Evolutionary conservation across 208 protist genomes (phyloP).

Genomic region (Acanthamoeba lenticulata): DNA sequence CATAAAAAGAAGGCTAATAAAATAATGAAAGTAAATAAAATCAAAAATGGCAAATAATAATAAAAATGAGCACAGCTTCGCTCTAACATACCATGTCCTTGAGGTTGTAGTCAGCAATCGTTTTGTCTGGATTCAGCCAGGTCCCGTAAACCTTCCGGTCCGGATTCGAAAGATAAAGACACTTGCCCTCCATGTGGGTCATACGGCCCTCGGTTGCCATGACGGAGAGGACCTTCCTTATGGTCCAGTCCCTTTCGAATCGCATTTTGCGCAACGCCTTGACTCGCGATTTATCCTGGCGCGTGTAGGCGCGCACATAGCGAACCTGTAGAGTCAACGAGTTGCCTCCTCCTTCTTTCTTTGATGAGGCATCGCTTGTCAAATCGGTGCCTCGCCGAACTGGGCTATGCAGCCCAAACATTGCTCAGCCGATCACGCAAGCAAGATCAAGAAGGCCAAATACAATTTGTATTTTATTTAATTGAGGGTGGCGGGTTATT

Average conservation of each 20-base stretch:
- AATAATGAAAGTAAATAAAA: neutral
- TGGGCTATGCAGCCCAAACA: neutral
- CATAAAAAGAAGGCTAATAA: neutral
- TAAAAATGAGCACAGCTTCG: neutral
- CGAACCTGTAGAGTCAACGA: neutral
- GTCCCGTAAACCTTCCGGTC: neutral
- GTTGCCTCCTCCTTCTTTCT: neutral
- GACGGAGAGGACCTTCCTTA: neutral
- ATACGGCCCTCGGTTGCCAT: constrained; percentile 19
- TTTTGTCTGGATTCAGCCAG: constrained; percentile 9
- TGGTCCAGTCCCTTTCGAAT: neutral
- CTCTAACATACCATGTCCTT: neutral
- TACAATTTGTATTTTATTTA: neutral
- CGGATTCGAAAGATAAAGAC: neutral
- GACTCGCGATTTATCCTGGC: neutral
- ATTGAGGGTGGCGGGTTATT: neutral
- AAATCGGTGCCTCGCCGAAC: neutral
- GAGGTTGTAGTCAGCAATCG: constrained; percentile 31
- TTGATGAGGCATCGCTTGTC: neutral
- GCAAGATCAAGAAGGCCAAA: too few species aligned
- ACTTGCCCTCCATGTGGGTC: neutral
- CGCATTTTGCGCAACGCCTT: constrained; percentile 54
- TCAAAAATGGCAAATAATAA: neutral
- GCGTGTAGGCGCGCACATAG: constrained; percentile 17
- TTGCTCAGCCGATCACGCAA: too few species aligned